Evolutionary conservation across 345 rosid genomes (phyloP).

Genomic region (Hibiscus syriacus): DNA sequence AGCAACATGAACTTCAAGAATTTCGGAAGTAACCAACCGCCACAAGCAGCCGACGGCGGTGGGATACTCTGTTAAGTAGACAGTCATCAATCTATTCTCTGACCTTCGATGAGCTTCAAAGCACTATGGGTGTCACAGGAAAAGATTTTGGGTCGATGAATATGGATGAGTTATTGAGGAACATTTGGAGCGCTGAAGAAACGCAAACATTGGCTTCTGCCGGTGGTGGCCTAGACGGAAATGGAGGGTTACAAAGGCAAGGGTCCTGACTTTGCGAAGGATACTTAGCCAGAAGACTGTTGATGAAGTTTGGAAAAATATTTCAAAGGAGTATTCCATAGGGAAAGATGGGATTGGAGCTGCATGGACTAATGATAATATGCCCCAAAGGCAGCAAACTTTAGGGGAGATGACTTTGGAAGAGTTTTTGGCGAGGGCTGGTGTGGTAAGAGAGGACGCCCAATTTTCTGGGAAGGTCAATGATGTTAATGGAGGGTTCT

Average conservation of each 20-base stretch:
- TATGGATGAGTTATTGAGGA: constrained; percentile 87
- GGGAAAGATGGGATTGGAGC: constrained; percentile 24
- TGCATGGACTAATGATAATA: constrained; percentile 19
- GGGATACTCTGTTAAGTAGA: constrained; percentile 39
- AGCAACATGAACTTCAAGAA: constrained; percentile 56
- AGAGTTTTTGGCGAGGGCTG: constrained; percentile 78
- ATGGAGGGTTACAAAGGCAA: constrained; percentile 63
- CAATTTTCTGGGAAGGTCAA: constrained; percentile 31
- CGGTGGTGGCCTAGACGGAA: constrained; percentile 20
- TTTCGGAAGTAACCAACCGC: constrained; percentile 33
- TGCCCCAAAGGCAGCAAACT: constrained; percentile 79
- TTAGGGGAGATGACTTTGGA: constrained; percentile 88
- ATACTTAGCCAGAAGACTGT: constrained; percentile 82
- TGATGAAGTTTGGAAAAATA: constrained; percentile 84
- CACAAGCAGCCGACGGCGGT: constrained; percentile 13
- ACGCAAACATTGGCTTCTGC: constrained; percentile 38
- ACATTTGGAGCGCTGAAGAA: constrained; percentile 77
- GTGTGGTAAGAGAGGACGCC: constrained; percentile 77
- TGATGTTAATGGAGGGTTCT: constrained; percentile 34
- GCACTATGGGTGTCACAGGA: constrained; percentile 49
- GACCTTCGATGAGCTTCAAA: constrained; percentile 89
- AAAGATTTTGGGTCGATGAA: constrained; percentile 97
- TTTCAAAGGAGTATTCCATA: constrained; percentile 43
- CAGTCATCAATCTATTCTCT: constrained; percentile 74
- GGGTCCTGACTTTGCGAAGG: constrained; percentile 83